A percentile compares a stretch with the other conserved stretches of the same genome.
phyloP scores from a whole-genome alignment of 169 alveolate species.

The Cryptosporidium felis region DNA sequence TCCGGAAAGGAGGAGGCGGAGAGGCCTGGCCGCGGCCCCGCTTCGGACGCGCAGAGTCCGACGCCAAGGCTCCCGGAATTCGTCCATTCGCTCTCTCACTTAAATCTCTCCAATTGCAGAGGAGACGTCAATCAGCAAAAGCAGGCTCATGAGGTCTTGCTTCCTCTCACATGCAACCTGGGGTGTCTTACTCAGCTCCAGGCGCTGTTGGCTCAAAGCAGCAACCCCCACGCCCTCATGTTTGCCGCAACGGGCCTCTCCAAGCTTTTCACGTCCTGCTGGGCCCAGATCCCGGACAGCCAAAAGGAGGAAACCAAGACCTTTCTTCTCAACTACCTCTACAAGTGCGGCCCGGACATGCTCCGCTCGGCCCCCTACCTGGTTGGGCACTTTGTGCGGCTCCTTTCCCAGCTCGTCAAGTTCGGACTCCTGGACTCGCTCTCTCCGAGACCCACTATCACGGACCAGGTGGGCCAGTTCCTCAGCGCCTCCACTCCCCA shows the following conservation, averaged over 20 bases:
- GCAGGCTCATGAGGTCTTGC: slow-evolving; percentile 90
- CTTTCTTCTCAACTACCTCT: slow-evolving; percentile 85
- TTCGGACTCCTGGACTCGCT: slow-evolving; percentile 89
- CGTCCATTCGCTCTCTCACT: neutral
- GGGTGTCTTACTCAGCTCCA: slow-evolving; percentile 82
- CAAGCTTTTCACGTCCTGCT: slow-evolving; percentile 81
- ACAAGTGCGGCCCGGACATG: slow-evolving; percentile 90
- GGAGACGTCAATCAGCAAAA: slow-evolving; percentile 86
- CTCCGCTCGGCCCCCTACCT: slow-evolving; percentile 88
- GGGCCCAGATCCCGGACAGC: slow-evolving; percentile 86
- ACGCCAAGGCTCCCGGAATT: no score
- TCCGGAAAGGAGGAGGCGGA: no score
- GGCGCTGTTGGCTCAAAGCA: slow-evolving; percentile 83
- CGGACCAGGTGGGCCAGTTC: slow-evolving; percentile 80
- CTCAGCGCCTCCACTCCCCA: slow-evolving; percentile 88
- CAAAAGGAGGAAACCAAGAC: slow-evolving; percentile 88
- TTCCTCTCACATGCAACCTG: slow-evolving; percentile 87
- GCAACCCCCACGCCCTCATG: slow-evolving; percentile 84
- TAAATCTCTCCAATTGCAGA: slow-evolving; percentile 35
- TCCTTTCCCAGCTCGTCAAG: slow-evolving; percentile 86
- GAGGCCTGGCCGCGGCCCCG: no score
- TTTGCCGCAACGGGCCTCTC: slow-evolving; percentile 86
- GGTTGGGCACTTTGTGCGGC: slow-evolving; percentile 87
- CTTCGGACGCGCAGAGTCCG: no score
- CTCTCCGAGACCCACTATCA: slow-evolving; percentile 78